A percentile compares a stretch with the other conserved stretches of the same genome.
These are phyloP conservation scores for Lodderomyces metapsilosis DNA, from an alignment of 1,139 yeast genomes.

Conservation along the genomic window DNA sequence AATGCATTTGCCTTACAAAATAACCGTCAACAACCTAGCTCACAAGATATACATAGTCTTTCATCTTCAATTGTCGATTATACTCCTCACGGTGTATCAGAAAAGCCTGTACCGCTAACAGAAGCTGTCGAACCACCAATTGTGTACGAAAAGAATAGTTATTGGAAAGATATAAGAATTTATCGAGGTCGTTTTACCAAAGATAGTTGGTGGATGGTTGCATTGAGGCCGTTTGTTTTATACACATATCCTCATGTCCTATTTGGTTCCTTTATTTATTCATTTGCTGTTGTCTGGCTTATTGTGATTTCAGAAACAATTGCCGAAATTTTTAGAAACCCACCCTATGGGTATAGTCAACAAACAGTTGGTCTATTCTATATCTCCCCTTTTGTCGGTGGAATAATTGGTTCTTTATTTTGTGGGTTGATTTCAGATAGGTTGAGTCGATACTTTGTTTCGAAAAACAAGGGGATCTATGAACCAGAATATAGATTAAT, in stretches of 20 bases:
- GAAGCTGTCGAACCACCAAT: constrained; percentile 9
- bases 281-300: constrained; percentile 63
- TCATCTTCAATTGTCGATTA: constrained; percentile 18
- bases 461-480: constrained; percentile 50
- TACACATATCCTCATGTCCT: constrained; percentile 52
- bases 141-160: constrained; percentile 17
- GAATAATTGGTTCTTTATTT: constrained; percentile 53
- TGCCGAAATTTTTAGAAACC: constrained; percentile 45
- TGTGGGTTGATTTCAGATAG: constrained; percentile 54
- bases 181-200: constrained; percentile 46
- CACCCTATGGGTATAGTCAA: constrained; percentile 47
- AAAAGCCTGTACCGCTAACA: constrained; percentile 22
- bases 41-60: constrained; percentile 21
- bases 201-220: constrained; percentile 59
- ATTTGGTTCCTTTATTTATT: constrained; percentile 53
- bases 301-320: constrained; percentile 61
- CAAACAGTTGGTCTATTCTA: constrained; percentile 57
- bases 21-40: constrained; percentile 12
- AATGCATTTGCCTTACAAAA: constrained; percentile 30
- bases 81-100: constrained; percentile 8
- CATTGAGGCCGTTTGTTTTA: constrained; percentile 54
- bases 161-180: constrained; percentile 21
- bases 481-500: constrained; percentile 63
- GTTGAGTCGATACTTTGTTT: constrained; percentile 36
- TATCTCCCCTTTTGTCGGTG: constrained; percentile 58